Base-by-base conservation (phyloP, 352 stramenopile species). In the Saprolegnia diclina region DNA sequence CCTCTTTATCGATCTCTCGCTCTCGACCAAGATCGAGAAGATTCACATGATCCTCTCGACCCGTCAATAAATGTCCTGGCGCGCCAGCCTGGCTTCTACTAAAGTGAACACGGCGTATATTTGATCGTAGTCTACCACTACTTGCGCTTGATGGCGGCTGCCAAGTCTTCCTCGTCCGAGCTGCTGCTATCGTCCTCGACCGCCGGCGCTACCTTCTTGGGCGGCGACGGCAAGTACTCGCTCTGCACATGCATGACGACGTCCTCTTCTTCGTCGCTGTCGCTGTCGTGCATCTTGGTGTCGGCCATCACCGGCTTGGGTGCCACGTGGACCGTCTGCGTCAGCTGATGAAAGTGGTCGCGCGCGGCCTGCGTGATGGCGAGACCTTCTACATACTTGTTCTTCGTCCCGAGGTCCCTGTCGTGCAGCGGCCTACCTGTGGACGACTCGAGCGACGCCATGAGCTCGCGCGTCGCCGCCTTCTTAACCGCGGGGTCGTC, bases 1-100 rank as follows among this genome's bases (percentile, higher is more conserved):
- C 82, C 95, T 97, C 84, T 98, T 98, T 80, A 97, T 98, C 74
- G 95, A 98, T 82, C 77, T 98, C 74, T 98, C 91, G 74, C 85
- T 98, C 56, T 87, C 88, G 56, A 97, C 87, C 71, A 94, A 96
- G 81, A 98, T 98, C 79, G 93, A 98, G 74, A 96, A 97, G 83
- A 93, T 95, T 77, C 88, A 95, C 78, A 87, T 78, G 61, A 64
- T 67, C 54, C 37, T 77, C 48, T 66, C 45, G 5, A 38, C 21
- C 53, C 63, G 63, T 52, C 53, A 61, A 37, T 69, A 69, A 69
- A 59, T 59, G 24, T 35, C 35, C 52, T 59, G 24, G 52, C 52
- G 29, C 29, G 38, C 42, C 18, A 59, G 52, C 52, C 19, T 24
- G 11, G 24, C 52, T 48, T 35, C n/a, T 54, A 29, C 52, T 59